phyloP scores from a whole-genome alignment of 768 basidiomycete species.

The Kwoniella dejecticola region DNA sequence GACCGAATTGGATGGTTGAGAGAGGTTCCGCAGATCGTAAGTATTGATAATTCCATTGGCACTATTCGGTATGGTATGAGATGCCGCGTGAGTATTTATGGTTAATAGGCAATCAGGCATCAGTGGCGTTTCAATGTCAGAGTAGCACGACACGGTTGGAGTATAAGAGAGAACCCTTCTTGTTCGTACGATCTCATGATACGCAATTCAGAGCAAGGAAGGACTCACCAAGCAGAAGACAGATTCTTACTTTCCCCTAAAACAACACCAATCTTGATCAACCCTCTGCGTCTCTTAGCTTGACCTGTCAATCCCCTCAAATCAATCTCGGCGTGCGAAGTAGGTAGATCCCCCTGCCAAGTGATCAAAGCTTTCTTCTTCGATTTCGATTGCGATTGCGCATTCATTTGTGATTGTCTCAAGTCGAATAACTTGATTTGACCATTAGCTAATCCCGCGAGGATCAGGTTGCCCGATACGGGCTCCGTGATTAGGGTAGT shows the following conservation, averaged over 20 bases:
- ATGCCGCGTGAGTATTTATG: conserved; percentile 2
- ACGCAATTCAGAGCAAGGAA: too few species aligned
- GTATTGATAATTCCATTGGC: conserved; percentile 41
- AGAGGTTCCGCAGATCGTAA: conserved; percentile 38
- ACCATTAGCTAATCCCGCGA: conserved; percentile 37
- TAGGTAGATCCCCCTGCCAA: conserved; percentile 16
- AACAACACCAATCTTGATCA: conserved; percentile 37
- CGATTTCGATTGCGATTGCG: too few species aligned
- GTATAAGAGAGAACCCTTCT: neutral
- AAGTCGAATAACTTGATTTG: conserved; percentile 40
- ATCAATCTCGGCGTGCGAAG: neutral
- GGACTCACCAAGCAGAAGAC: conserved; percentile 42
- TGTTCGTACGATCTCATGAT: too few species aligned
- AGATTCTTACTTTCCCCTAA: conserved; percentile 43
- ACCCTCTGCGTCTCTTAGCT: neutral
- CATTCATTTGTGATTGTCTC: conserved; percentile 32
- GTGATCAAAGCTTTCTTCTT: conserved; percentile 21
- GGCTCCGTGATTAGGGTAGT: conserved; percentile 44
- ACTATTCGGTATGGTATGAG: conserved; percentile 21
- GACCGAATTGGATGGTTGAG: conserved; percentile 16
- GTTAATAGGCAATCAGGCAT: neutral
- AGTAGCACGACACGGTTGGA: neutral
- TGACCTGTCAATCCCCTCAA: neutral
- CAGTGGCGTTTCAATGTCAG: neutral
- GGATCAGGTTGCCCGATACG: conserved; percentile 40